Evolutionary conservation across 2,329 filamentous ascomycete genomes (phyloP), one percentile per base, ranked within the genome.

Genomic region (Apiospora rasikravindrae): DNA sequence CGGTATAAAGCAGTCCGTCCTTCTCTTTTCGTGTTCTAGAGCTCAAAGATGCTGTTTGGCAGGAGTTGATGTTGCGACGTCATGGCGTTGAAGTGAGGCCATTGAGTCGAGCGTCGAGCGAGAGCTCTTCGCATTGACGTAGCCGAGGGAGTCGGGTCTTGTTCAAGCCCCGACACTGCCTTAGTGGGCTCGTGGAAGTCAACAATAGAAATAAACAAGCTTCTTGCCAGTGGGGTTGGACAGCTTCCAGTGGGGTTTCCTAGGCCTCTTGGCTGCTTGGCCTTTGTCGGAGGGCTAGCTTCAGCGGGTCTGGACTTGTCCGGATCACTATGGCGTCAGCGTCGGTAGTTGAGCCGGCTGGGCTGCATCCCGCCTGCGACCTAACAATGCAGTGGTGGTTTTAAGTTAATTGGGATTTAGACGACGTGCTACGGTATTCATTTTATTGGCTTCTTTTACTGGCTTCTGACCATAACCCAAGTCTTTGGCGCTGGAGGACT

Each of bases 101-200:
- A 61, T 61, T 26, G 53, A 37, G 29, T 49, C 45, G 24, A 13
- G n/a, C n/a, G n/a, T 5, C 4, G 11, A 29, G 51, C 11, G 24
- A 10, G 57, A 40, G 57, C 33, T n/a, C 5, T 37, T 37, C 3
- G 1, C 33, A 40, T 40, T 40, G 33, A 64, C 19, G 33, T 64
- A 64, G 22, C 42, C 67, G 67, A 69, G 67, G 67, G 40, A 69
- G 37, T 74, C 74, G 74, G 73, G 57, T 57, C 33, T 75, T 73
- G 49, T 73, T 70, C 71, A 75, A 75, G 11, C 67, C 2, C 74
- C 74, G 74, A 73, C 26, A 57, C 19, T 33, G 51, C 19, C 8
- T 61, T 61, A 61, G 57, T 40, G 57, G 57, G 57, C 37, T 53
- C 14, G 24, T 29, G 11, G 24, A 24, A 13, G 13, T 37, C 33